Evolutionary conservation across 169 alveolate species (phyloP).

Genomic region (Eimeria zaria): DNA sequence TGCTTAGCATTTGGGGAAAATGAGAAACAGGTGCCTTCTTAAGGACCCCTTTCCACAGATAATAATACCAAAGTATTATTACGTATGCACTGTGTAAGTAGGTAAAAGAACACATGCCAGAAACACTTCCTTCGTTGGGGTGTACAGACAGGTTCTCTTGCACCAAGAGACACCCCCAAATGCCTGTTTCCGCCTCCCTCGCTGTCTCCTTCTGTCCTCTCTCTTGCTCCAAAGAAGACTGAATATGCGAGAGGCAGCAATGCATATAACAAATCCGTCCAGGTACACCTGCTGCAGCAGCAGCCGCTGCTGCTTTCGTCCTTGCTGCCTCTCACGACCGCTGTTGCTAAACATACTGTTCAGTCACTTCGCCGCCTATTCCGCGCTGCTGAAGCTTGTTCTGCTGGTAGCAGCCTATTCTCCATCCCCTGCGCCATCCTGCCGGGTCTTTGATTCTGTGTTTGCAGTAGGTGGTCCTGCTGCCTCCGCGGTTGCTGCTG

Average conservation of each 20-base stretch:
- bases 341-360: background rate
- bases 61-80: background rate
- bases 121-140: background rate
- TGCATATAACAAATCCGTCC: slow-evolving; percentile 7
- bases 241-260: slow-evolving; percentile 24
- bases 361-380: background rate
- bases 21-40: background rate
- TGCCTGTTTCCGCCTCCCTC: slow-evolving; percentile 15
- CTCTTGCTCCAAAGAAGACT: background rate
- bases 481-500: background rate
- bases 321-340: background rate
- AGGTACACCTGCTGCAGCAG: slow-evolving; percentile 29
- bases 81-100: background rate
- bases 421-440: background rate
- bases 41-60: background rate
- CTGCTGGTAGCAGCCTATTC: background rate
- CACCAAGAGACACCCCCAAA: background rate
- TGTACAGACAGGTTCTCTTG: slow-evolving; percentile 10
- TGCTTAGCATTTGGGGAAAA: slow-evolving; percentile 9
- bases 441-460: background rate
- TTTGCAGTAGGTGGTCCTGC: background rate
- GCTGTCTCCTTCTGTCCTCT: background rate
- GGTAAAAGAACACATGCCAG: background rate
- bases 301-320: slow-evolving; percentile 24
- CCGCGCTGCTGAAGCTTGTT: background rate